Evolutionary conservation across 192 early-diverging fungal species (phyloP).

Genomic region (Dimargaris cristalligena): DNA sequence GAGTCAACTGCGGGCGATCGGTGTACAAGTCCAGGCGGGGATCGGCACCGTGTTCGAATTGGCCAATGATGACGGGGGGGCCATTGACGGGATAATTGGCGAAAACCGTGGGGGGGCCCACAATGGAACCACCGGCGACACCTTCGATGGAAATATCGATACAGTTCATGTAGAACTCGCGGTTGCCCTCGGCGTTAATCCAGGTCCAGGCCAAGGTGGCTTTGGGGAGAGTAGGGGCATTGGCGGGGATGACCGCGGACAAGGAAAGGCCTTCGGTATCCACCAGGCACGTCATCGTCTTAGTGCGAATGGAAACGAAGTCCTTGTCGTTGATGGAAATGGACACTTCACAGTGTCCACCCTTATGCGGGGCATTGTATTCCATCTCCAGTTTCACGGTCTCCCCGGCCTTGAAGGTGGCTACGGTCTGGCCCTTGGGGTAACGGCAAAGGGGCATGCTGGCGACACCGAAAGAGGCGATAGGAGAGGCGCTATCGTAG

Average conservation of each 20-base stretch:
- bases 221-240: conserved; percentile 20
- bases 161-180: conserved; percentile 34
- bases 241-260: conserved; percentile 18
- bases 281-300: conserved; percentile 19
- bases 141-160: conserved; percentile 24
- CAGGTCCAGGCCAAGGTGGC: conserved; percentile 29
- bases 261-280: conserved; percentile 9
- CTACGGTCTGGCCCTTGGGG: background rate
- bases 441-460: background rate
- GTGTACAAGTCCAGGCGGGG: background rate
- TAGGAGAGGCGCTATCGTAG: background rate
- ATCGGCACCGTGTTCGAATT: background rate
- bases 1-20: background rate
- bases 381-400: conserved; percentile 11
- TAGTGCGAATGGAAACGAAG: conserved; percentile 13
- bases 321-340: conserved; percentile 25
- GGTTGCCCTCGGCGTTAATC: conserved; percentile 32
- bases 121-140: conserved; percentile 13
- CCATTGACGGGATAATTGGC: conserved; percentile 10
- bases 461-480: background rate
- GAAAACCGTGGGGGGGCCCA: conserved; percentile 13
- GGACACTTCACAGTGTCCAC: conserved; percentile 33
- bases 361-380: conserved; percentile 18
- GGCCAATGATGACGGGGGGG: background rate
- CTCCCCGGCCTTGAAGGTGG: conserved; percentile 14